Percentiles rank a stretch among this genome's conserved stretches.
These are phyloP conservation scores for Lasiodiplodia hormozganensis DNA, from an alignment of 2,329 filamentous ascomycete species.

Conservation along the genomic window DNA sequence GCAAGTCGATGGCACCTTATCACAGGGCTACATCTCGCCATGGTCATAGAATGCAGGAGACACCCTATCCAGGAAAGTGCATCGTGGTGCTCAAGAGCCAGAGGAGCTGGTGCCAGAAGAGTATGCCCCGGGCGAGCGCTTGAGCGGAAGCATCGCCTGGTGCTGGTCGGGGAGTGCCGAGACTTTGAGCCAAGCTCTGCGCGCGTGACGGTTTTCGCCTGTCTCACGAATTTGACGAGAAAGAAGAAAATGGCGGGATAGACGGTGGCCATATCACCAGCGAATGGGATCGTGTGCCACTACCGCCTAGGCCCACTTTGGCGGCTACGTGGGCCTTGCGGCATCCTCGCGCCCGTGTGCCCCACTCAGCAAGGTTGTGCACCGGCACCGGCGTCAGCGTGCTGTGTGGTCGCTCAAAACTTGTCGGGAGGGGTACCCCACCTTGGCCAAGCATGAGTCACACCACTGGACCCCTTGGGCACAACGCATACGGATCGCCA, in stretches of 20 bases:
- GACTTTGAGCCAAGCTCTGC: no score
- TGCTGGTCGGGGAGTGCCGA: no score
- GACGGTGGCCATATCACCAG: not conserved
- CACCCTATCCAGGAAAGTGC: no score
- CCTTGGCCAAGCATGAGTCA: constrained; percentile 2
- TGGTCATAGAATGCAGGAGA: no score
- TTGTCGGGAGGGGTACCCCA: not conserved
- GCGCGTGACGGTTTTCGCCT: no score
- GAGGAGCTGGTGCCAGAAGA: no score
- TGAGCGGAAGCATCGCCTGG: no score
- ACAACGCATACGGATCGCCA: not conserved
- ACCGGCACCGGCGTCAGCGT: not conserved
- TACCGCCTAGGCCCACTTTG: not conserved
- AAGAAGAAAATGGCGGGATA: not conserved
- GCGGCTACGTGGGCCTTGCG: not conserved
- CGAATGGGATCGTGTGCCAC: not conserved
- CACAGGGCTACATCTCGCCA: no score
- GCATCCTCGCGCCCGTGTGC: not conserved
- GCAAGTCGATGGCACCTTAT: no score
- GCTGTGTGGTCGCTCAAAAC: not conserved
- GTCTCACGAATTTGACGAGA: not conserved
- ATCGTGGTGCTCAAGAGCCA: no score
- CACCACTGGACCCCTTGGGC: not conserved
- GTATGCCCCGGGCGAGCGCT: no score
- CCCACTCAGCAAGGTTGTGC: not conserved